Percentiles rank a stretch among this genome's conserved stretches.
These are phyloP conservation scores for Phytophthora rubi DNA, from an alignment of 352 stramenopile genomes.

Conservation along the genomic window DNA sequence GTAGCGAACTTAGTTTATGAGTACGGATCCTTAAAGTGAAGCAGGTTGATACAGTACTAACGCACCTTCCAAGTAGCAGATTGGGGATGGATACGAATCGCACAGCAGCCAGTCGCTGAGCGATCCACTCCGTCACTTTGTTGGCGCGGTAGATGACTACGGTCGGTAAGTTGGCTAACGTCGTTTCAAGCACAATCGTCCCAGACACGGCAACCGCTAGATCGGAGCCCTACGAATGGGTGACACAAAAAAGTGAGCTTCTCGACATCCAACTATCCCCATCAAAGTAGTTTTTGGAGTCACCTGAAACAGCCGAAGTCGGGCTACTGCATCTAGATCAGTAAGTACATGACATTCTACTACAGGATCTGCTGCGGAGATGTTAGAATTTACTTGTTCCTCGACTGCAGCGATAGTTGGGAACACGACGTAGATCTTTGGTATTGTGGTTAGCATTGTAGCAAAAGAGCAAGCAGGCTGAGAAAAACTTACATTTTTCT, in stretches of 20 bases:
- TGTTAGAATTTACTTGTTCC: conserved; percentile 28
- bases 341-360: conserved; percentile 27
- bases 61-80: conserved; percentile 62
- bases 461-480: not conserved
- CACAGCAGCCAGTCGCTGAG: conserved; percentile 58
- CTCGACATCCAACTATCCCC: not conserved
- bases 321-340: conserved; percentile 28
- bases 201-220: conserved; percentile 69
- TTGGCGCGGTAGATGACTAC: conserved; percentile 81
- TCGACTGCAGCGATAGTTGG: conserved; percentile 58
- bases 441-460: conserved; percentile 2
- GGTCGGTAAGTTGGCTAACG: conserved; percentile 58
- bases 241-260: not conserved
- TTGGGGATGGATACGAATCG: conserved; percentile 81
- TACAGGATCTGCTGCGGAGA: not conserved
- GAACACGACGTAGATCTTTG: conserved; percentile 62
- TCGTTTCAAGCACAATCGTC: conserved; percentile 74
- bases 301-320: conserved; percentile 45
- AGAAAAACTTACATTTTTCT: conserved; percentile 18
- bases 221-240: conserved; percentile 43
- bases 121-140: conserved; percentile 61
- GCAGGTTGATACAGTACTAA: not conserved
- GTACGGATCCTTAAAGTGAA: not conserved
- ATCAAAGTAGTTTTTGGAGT: not conserved
- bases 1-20: not conserved